Conservation (phyloP, 2,329 filamentous ascomycete species). For the Alternaria sp. region DNA sequence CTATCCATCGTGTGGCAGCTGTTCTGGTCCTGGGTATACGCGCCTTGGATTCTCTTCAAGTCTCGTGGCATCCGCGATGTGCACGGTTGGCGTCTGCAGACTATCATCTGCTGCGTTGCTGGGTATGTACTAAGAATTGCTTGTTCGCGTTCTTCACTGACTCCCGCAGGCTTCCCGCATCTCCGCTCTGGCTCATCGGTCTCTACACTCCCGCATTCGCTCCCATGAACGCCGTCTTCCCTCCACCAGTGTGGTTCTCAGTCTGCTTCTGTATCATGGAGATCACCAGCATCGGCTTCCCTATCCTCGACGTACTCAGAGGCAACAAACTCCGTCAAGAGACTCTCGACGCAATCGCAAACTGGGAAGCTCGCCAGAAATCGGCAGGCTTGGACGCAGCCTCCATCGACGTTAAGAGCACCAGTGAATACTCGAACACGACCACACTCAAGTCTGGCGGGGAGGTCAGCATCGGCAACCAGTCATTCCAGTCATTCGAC, state of each 20-base stretch:
- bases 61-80: slow-evolving; percentile 43
- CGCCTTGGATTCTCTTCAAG: slow-evolving; percentile 44
- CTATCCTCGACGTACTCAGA: slow-evolving; percentile 38
- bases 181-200: slow-evolving; percentile 44
- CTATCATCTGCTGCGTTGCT: slow-evolving; percentile 42
- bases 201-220: slow-evolving; percentile 40
- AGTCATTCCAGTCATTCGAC: slow-evolving; percentile 32
- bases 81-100: slow-evolving; percentile 42
- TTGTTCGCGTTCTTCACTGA: slow-evolving; percentile 1
- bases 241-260: slow-evolving; percentile 40
- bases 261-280: slow-evolving; percentile 45
- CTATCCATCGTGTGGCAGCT: slow-evolving; percentile 46
- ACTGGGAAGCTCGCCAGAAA: slow-evolving; percentile 42
- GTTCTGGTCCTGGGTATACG: slow-evolving; percentile 47
- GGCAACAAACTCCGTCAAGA: slow-evolving; percentile 37
- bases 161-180: slow-evolving; percentile 35
- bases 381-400: slow-evolving; percentile 8
- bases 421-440: slow-evolving; percentile 23
- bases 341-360: slow-evolving; percentile 41
- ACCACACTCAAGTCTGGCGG: slow-evolving; percentile 24
- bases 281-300: slow-evolving; percentile 38
- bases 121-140: slow-evolving; percentile 27
- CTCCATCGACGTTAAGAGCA: slow-evolving; percentile 17
- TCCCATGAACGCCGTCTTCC: slow-evolving; percentile 30
- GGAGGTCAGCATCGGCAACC: slow-evolving; percentile 16